Base-by-base conservation (phyloP, 495 filamentous ascomycete genomes). In the Hypoxylon crocopeplum region DNA sequence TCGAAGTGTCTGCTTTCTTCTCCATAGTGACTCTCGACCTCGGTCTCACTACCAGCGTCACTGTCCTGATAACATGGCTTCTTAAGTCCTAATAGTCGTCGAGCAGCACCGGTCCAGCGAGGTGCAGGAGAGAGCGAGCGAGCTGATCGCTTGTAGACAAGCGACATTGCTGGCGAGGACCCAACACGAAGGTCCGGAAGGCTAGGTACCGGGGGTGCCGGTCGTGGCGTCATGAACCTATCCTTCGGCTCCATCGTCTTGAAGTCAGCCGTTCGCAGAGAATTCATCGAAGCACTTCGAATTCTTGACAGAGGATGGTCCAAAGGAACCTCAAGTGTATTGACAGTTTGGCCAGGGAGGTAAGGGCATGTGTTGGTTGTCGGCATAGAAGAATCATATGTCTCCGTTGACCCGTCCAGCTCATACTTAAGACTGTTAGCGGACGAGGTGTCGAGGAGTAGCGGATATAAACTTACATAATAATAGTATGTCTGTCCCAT, bases 401-500 rank as follows among this genome's bases (percentile, higher is more conserved):
- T 80, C 71, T 96, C 91, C 37, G 84, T 74, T 33, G 88, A 84
- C 46, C 86, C 85, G 71, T 96, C 86, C 32, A 96, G 66, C 63
- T 89, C 80, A 68, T 95, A 97, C 90, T 95, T 49, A 48, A 53
- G 6, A 6, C 37, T n/a, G 48, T 69, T 48, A 69, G 59, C 24
- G 36, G 40, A 36, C 34, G 38, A 61, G 51, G 45, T 10, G 44
- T 47, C 39, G 32, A 49, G 36, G 36, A 22, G 59, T 55, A 12
- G 37, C 20, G 38, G 34, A 48, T 24, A 20, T 46, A 54, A 12
- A 75, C 91, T 75, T 74, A 94, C 91, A 75, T 92, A 96, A 77
- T 95, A 97, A 83, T 92, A 96, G 74, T 96, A 96, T 7, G 85
- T 92, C n/a, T 86, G 85, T 21, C 92, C 92, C 89, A 94, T 94